phyloP scores from a whole-genome alignment of 2,329 filamentous ascomycete genomes.

The Ceratocystis colombiana region DNA sequence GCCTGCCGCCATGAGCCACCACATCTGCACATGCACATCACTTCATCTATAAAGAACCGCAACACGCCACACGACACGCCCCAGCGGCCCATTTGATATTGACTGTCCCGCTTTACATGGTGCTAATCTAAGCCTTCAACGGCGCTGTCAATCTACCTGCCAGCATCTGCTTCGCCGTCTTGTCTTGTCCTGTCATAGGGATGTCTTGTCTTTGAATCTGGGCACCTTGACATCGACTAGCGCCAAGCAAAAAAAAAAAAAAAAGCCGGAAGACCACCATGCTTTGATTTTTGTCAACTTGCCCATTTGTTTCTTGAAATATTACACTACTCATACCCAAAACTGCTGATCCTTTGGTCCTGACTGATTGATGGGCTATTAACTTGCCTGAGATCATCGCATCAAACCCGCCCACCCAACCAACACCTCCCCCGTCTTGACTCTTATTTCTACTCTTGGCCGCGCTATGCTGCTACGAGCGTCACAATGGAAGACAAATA shows the following conservation, averaged over 20 bases:
- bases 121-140: not conserved
- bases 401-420: not conserved
- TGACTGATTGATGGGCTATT: not conserved
- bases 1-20: too few species aligned
- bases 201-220: not conserved
- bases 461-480: conserved; percentile 9
- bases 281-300: conserved; percentile 11
- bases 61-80: not conserved
- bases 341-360: not conserved
- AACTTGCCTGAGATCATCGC: not conserved
- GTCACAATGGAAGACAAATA: conserved; percentile 47
- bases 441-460: not conserved
- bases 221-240: not conserved
- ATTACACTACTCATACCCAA: not conserved
- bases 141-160: not conserved
- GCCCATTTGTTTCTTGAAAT: not conserved
- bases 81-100: not conserved
- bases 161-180: not conserved
- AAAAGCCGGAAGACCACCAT: not conserved
- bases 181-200: not conserved
- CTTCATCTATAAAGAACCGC: not conserved
- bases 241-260: not conserved
- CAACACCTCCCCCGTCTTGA: not conserved
- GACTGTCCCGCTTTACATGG: not conserved
- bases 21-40: too few species aligned